Conservation (phyloP, 1,284 basidiomycete genomes). For the Rhizopogon parksii region DNA sequence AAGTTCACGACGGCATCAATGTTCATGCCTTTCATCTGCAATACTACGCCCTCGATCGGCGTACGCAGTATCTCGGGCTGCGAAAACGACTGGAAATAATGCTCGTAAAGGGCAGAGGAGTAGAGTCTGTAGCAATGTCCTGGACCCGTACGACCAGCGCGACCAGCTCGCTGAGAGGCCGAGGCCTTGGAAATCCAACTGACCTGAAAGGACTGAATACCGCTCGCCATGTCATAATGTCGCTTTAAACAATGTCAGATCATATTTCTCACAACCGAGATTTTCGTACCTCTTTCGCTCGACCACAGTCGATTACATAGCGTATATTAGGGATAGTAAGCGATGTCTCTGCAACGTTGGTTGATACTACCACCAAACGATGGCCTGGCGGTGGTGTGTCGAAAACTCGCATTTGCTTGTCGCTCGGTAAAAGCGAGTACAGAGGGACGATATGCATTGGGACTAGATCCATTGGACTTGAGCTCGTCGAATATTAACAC, state of each 20-base stretch:
- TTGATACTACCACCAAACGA: slow-evolving; percentile 93
- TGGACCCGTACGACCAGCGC: slow-evolving; percentile 93
- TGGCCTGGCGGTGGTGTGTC: slow-evolving; percentile 79
- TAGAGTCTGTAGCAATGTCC: slow-evolving; percentile 92
- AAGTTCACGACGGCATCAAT: slow-evolving; percentile 96
- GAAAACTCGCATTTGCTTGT: slow-evolving; percentile 96
- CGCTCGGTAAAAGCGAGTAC: slow-evolving; percentile 94
- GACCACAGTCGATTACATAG: slow-evolving; percentile 94
- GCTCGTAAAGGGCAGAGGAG: slow-evolving; percentile 86
- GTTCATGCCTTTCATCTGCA: slow-evolving; percentile 99
- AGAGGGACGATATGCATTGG: slow-evolving; percentile 85
- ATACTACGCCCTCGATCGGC: slow-evolving; percentile 94
- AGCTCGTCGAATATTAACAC: slow-evolving; percentile 1
- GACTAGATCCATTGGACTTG: slow-evolving; percentile 41
- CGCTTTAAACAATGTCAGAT: slow-evolving; percentile 46
- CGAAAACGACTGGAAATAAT: slow-evolving; percentile 85
- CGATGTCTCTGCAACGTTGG: slow-evolving; percentile 98
- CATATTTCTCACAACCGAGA: neutral
- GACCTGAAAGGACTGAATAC: slow-evolving; percentile 95
- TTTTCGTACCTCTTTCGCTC: slow-evolving; percentile 81
- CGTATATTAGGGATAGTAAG: slow-evolving; percentile 97
- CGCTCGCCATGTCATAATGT: slow-evolving; percentile 91
- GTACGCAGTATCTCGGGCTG: slow-evolving; percentile 92
- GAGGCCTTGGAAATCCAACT: slow-evolving; percentile 96
- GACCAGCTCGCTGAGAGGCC: slow-evolving; percentile 88